Evolutionary conservation across 345 rosid species (phyloP).

Genomic region (Raphanus raphanistrum): DNA sequence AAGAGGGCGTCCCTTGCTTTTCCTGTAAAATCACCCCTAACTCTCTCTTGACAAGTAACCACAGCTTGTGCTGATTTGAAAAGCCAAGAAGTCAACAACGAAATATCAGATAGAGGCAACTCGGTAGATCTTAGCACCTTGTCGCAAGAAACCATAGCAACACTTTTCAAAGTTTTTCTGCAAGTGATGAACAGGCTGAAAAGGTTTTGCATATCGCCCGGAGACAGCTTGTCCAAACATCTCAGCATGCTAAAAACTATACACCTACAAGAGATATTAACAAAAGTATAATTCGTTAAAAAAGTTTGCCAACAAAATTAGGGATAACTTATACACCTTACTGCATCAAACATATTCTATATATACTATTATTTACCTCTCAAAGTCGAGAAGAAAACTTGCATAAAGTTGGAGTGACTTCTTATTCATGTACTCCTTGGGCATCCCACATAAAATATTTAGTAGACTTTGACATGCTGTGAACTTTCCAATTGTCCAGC

Average conservation of each 20-base stretch:
- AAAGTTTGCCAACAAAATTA: background rate
- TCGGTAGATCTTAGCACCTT: slow-evolving; percentile 42
- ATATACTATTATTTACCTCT: slow-evolving; percentile 53
- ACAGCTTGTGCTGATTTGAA: slow-evolving; percentile 58
- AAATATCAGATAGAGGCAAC: slow-evolving; percentile 47
- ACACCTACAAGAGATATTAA: slow-evolving; percentile 33
- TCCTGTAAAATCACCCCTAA: slow-evolving; percentile 23
- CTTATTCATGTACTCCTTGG: slow-evolving; percentile 63
- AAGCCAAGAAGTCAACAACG: slow-evolving; percentile 63
- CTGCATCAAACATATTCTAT: slow-evolving; percentile 9
- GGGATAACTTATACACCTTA: background rate
- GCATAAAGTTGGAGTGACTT: slow-evolving; percentile 58
- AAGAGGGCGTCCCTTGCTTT: slow-evolving; percentile 40
- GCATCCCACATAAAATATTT: slow-evolving; percentile 64
- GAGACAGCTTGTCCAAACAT: slow-evolving; percentile 39
- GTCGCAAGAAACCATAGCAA: slow-evolving; percentile 50
- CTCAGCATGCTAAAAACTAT: slow-evolving; percentile 36
- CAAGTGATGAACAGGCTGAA: slow-evolving; percentile 62
- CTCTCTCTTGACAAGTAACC: slow-evolving; percentile 35
- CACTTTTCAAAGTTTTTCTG: slow-evolving; percentile 68
- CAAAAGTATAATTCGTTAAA: slow-evolving; percentile 6
- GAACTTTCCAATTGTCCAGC: slow-evolving; percentile 39
- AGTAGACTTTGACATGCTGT: slow-evolving; percentile 63
- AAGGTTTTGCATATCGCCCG: slow-evolving; percentile 42
- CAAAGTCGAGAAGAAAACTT: slow-evolving; percentile 61